A percentile compares a stretch with the other conserved stretches of the same genome.
phyloP scores from a whole-genome alignment of 805 yeast species.

The Cyberlindnera petersonii region DNA sequence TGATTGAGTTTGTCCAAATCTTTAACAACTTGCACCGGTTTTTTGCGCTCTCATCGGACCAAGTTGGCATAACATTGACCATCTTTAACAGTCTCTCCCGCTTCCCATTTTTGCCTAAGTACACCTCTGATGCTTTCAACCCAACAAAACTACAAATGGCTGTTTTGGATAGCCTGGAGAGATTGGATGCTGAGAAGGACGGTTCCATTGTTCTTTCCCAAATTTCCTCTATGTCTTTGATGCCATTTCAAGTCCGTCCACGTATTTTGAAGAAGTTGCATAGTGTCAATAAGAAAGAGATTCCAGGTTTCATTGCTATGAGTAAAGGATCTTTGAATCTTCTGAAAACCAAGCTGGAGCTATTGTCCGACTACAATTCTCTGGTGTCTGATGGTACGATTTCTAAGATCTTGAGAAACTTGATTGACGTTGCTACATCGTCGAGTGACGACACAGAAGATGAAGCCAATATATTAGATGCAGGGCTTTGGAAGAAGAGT shows the following conservation, averaged over 20 bases:
- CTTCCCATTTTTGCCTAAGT: constrained; percentile 67
- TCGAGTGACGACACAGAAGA: constrained; percentile 34
- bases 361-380: constrained; percentile 29
- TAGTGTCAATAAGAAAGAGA: constrained; percentile 35
- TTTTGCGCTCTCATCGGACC: constrained; percentile 28
- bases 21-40: constrained; percentile 47
- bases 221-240: constrained; percentile 45
- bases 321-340: constrained; percentile 45
- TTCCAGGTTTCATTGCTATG: constrained; percentile 62
- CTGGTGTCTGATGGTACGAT: constrained; percentile 44
- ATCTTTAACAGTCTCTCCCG: constrained; percentile 62
- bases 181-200: constrained; percentile 31
- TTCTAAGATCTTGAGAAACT: constrained; percentile 41
- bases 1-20: constrained; percentile 50
- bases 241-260: constrained; percentile 60
- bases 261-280: constrained; percentile 53
- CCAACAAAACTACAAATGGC: constrained; percentile 62
- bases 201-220: constrained; percentile 49
- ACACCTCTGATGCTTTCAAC: constrained; percentile 47
- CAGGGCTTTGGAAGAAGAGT: constrained; percentile 54
- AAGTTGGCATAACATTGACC: constrained; percentile 48
- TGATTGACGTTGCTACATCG: constrained; percentile 48
- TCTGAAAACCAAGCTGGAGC: constrained; percentile 36
- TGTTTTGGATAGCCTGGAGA: constrained; percentile 47
- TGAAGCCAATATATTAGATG: constrained; percentile 10